These are phyloP conservation scores for Monosporozyma siamensis DNA, from an alignment of 805 yeast species.

Conservation along the genomic window DNA sequence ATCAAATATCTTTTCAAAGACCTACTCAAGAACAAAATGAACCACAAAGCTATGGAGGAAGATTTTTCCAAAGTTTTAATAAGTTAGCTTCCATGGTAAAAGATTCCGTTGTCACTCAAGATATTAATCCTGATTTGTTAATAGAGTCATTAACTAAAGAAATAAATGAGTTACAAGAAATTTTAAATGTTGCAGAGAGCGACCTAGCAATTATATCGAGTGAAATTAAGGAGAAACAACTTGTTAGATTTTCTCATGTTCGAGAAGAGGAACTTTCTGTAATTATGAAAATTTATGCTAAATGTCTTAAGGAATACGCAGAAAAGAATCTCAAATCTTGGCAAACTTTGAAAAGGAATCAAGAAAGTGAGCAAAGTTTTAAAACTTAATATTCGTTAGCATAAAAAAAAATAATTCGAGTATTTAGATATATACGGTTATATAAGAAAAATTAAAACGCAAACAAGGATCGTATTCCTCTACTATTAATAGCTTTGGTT, in stretches of 20 bases:
- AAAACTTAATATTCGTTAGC: neutral
- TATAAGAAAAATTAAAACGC: neutral
- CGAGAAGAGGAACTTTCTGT: conserved; percentile 19
- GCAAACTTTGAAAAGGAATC: conserved; percentile 17
- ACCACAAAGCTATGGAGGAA: conserved; percentile 19
- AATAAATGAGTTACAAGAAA: conserved; percentile 17
- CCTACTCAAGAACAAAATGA: conserved; percentile 11
- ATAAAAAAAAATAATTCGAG: too few species aligned
- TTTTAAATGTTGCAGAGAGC: conserved; percentile 20
- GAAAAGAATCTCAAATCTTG: conserved; percentile 23
- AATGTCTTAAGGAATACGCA: conserved; percentile 24
- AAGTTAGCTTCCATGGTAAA: conserved; percentile 27
- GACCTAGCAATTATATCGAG: conserved; percentile 26
- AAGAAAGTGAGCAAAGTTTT: neutral
- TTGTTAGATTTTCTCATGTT: conserved; percentile 22
- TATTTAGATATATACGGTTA: neutral
- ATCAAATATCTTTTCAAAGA: conserved; percentile 14
- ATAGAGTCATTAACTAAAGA: conserved; percentile 19
- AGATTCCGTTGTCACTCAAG: conserved; percentile 27
- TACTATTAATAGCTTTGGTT: too few species aligned
- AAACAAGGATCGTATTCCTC: too few species aligned
- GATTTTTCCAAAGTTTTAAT: conserved; percentile 21
- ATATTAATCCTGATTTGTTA: conserved; percentile 18
- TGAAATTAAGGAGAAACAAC: conserved; percentile 27
- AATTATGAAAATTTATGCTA: conserved; percentile 21